These are phyloP conservation scores for Aegilops tauschii DNA, from an alignment of 176 grass and related monocot species.

Conservation along the genomic window DNA sequence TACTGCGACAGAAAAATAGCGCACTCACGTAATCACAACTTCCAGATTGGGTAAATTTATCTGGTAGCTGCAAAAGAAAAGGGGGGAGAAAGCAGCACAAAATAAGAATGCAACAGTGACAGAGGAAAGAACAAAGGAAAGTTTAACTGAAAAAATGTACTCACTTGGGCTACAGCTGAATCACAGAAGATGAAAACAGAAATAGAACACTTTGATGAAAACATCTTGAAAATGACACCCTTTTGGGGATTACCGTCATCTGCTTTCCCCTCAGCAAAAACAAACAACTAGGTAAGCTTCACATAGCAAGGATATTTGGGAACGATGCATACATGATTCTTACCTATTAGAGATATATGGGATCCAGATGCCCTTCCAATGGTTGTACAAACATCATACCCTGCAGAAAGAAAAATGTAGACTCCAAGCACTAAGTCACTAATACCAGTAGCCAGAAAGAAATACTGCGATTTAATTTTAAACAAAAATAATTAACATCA, in stretches of 20 bases:
- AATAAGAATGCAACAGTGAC: constrained; percentile 4
- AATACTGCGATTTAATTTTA: neutral
- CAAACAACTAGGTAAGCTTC: constrained; percentile 10
- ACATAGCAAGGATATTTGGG: constrained; percentile 7
- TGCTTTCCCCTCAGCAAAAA: constrained; percentile 32
- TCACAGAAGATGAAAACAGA: constrained; percentile 75
- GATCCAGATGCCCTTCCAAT: constrained; percentile 50
- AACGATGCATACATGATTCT: neutral
- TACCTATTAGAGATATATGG: constrained; percentile 76
- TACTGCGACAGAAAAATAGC: neutral
- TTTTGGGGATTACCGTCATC: constrained; percentile 68
- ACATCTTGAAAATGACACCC: constrained; percentile 81
- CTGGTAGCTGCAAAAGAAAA: constrained; percentile 45
- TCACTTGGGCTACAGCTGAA: constrained; percentile 61
- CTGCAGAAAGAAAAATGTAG: constrained; percentile 40
- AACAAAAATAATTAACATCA: neutral
- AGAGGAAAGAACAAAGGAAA: constrained; percentile 14
- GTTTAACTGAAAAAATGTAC: constrained; percentile 32
- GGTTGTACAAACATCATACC: constrained; percentile 86
- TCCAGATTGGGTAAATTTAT: constrained; percentile 63
- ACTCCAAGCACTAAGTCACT: neutral
- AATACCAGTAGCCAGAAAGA: constrained; percentile 11
- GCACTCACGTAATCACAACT: constrained; percentile 81
- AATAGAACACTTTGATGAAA: constrained; percentile 73
- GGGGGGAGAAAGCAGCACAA: neutral